Conservation (phyloP, 2,329 filamentous ascomycete genomes). For the Teratosphaeria destructans region DNA sequence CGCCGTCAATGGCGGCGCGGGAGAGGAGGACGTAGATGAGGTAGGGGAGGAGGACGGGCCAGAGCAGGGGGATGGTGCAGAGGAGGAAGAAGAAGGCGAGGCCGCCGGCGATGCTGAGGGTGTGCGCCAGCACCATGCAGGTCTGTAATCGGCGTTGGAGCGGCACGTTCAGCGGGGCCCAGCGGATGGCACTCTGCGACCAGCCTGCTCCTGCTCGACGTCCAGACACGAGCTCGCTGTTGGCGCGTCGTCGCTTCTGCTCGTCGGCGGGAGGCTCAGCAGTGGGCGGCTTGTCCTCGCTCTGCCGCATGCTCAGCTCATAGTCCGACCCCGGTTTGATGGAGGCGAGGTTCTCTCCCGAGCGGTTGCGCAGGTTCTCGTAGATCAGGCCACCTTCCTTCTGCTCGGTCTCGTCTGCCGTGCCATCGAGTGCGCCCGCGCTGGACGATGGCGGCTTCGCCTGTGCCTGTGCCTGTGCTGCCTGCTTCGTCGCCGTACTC, state of each 20-base stretch:
- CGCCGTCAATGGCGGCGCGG: slow-evolving; percentile 64
- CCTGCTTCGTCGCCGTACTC: slow-evolving; percentile 8
- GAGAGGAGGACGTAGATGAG: slow-evolving; percentile 76
- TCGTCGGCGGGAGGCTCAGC: slow-evolving; percentile 11
- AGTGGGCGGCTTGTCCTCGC: slow-evolving; percentile 22
- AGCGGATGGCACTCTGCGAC: slow-evolving; percentile 54
- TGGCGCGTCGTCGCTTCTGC: slow-evolving; percentile 7
- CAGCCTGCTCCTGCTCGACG: slow-evolving; percentile 45
- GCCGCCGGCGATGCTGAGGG: slow-evolving; percentile 36
- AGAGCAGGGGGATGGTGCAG: slow-evolving; percentile 82
- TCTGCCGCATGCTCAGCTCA: slow-evolving; percentile 18
- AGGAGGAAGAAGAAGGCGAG: slow-evolving; percentile 81
- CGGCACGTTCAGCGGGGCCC: slow-evolving; percentile 70
- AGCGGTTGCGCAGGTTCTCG: slow-evolving; percentile 34
- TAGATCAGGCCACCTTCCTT: slow-evolving; percentile 25
- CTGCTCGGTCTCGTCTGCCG: not conserved
- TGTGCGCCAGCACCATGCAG: slow-evolving; percentile 39
- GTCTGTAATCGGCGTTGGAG: slow-evolving; percentile 42
- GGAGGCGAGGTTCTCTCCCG: slow-evolving; percentile 33
- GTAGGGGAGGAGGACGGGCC: slow-evolving; percentile 71
- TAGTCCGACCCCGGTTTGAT: slow-evolving; percentile 14
- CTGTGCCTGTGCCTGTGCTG: not conserved
- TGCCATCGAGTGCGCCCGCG: not conserved
- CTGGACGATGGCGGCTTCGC: not conserved
- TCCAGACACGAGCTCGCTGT: slow-evolving; percentile 39